Percentiles rank a stretch among this genome's conserved stretches.
Conservation (phyloP, 2,329 filamentous ascomycete genomes). For the Aureobasidium sp. region DNA sequence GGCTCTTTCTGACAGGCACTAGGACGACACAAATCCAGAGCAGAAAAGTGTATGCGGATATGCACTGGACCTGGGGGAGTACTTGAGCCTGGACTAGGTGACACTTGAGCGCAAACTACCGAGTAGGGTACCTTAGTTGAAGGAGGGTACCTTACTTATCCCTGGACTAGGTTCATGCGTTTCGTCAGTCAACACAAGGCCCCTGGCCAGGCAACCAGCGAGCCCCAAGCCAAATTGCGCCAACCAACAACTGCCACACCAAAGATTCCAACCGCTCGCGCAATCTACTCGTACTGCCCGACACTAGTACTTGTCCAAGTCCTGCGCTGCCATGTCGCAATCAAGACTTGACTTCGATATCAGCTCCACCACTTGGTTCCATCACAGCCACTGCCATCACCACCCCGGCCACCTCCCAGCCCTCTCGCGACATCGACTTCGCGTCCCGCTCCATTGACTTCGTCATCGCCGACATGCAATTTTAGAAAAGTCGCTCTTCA, state of each 20-base stretch:
- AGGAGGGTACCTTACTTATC: too few relatives aligned
- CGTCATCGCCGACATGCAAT: neutral
- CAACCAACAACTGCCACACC: neutral
- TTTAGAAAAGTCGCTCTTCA: neutral
- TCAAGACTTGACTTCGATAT: too few relatives aligned
- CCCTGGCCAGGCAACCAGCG: neutral
- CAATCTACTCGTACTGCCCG: too few relatives aligned
- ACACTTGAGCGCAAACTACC: too few relatives aligned
- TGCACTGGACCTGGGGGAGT: neutral
- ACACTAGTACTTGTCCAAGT: too few relatives aligned
- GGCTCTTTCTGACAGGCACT: neutral
- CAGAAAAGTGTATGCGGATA: neutral
- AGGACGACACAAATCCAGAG: neutral
- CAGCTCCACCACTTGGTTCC: neutral
- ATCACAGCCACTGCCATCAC: neutral
- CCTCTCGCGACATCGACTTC: neutral
- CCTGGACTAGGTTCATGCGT: neutral
- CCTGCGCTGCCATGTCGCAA: too few relatives aligned
- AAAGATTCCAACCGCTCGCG: neutral
- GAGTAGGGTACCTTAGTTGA: too few relatives aligned
- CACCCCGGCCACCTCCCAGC: neutral
- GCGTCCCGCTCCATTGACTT: neutral
- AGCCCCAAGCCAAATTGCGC: neutral
- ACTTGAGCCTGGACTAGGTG: too few relatives aligned
- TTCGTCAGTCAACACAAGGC: neutral